Conservation (phyloP, 768 basidiomycete genomes). For the Termitomyces titanicus region DNA sequence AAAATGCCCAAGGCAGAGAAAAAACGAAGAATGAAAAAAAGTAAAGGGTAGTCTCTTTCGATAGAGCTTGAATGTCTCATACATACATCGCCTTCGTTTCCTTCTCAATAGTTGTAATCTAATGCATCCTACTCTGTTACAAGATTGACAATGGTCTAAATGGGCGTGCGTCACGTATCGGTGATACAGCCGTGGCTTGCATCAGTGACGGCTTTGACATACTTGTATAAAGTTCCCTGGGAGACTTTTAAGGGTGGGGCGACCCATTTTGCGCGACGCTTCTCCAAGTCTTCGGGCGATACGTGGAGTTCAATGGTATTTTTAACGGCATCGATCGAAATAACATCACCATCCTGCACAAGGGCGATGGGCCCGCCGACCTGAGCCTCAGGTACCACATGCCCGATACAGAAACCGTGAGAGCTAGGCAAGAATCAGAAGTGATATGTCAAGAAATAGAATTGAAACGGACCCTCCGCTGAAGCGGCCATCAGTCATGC, state of each 20-base stretch:
- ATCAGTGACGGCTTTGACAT: constrained; percentile 82
- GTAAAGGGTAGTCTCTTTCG: constrained; percentile 18
- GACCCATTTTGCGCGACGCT: constrained; percentile 69
- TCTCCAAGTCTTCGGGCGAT: constrained; percentile 73
- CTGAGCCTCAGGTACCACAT: constrained; percentile 95
- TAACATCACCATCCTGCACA: constrained; percentile 82
- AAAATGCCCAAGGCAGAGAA: constrained; percentile 98
- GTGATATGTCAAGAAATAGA: constrained; percentile 12
- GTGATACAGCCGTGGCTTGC: constrained; percentile 93
- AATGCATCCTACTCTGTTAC: constrained; percentile 1
- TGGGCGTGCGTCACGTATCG: constrained; percentile 50
- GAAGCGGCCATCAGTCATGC: constrained; percentile 96
- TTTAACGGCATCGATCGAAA: constrained; percentile 84
- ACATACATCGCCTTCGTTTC: not conserved
- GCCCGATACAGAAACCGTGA: constrained; percentile 95
- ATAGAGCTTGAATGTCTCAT: not conserved
- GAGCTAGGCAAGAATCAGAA: constrained; percentile 50
- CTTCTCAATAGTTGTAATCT: not conserved
- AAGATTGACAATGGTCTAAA: not conserved
- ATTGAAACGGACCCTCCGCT: constrained; percentile 80
- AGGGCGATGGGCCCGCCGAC: constrained; percentile 92
- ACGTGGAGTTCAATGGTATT: constrained; percentile 82
- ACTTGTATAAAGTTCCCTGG: constrained; percentile 86
- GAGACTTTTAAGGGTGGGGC: constrained; percentile 82
- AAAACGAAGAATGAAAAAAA: constrained; percentile 75